phyloP scores from a whole-genome alignment of 345 rosid genomes.

The Lepidium sativum region DNA sequence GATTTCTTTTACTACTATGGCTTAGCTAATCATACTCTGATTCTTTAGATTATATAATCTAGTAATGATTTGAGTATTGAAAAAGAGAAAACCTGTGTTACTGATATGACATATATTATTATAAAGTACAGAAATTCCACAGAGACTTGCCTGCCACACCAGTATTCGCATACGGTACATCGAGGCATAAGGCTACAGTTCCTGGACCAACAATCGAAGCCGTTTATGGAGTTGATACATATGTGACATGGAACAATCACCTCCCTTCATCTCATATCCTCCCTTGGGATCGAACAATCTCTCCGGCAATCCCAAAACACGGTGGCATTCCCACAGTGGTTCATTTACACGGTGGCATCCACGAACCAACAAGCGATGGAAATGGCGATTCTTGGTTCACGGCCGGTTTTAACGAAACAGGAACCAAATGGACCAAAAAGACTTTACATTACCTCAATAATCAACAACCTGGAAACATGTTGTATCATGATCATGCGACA shows the following conservation, averaged over 20 bases:
- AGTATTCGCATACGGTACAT: conserved; percentile 75
- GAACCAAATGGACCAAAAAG: conserved; percentile 54
- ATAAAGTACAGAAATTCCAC: conserved; percentile 63
- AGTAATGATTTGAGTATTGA: conserved; percentile 1
- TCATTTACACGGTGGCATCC: too few species aligned
- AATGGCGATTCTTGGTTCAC: conserved; percentile 82
- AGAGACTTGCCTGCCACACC: conserved; percentile 72
- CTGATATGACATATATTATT: background rate
- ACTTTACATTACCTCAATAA: conserved; percentile 47
- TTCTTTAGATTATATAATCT: background rate
- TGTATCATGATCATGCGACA: conserved; percentile 94
- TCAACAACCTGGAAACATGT: conserved; percentile 84
- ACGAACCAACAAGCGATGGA: conserved; percentile 76
- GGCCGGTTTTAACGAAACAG: conserved; percentile 43
- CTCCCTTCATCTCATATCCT: too few species aligned
- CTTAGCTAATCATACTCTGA: background rate
- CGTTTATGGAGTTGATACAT: conserved; percentile 46
- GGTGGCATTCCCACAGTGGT: too few species aligned
- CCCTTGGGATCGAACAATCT: too few species aligned
- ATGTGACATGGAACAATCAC: too few species aligned
- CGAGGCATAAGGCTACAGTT: conserved; percentile 47
- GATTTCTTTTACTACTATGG: background rate
- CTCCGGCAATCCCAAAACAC: too few species aligned
- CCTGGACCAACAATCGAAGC: conserved; percentile 98
- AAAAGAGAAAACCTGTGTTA: background rate